Conservation (phyloP, 1,284 basidiomycete genomes). For the Gomphus bonarii region DNA sequence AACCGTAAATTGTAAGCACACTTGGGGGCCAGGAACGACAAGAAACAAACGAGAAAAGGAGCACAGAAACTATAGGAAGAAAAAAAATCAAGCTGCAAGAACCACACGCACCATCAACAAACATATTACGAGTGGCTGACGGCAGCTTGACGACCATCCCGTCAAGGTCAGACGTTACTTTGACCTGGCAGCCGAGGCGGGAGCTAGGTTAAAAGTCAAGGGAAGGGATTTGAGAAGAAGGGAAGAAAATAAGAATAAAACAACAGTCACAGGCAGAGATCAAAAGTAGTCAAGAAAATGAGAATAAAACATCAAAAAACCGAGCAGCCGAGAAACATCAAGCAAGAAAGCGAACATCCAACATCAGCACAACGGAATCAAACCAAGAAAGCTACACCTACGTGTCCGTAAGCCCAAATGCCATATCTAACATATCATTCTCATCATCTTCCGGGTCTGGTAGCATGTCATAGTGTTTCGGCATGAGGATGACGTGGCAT, state of each 20-base stretch:
- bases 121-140: constrained; percentile 94
- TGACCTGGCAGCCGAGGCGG: constrained; percentile 67
- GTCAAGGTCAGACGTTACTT: constrained; percentile 73
- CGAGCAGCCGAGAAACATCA: background rate
- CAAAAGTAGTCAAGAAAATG: background rate
- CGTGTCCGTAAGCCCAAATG: constrained; percentile 94
- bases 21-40: background rate
- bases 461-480: constrained; percentile 75
- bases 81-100: background rate
- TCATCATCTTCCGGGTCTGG: constrained; percentile 95
- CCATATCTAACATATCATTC: constrained; percentile 98
- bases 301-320: constrained; percentile 35
- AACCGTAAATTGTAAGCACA: background rate
- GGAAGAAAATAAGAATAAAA: background rate
- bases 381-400: constrained; percentile 29
- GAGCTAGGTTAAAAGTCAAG: constrained; percentile 28
- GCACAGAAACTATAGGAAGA: background rate
- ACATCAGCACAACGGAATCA: background rate
- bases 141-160: constrained; percentile 85
- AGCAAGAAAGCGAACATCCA: background rate
- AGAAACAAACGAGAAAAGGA: background rate
- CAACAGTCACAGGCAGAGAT: background rate
- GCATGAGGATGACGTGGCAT: constrained; percentile 87
- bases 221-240: background rate
- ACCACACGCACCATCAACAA: constrained; percentile 70